Evolutionary conservation across 2,329 filamentous ascomycete genomes (phyloP).

Genomic region (Botryotinia narcissicola): DNA sequence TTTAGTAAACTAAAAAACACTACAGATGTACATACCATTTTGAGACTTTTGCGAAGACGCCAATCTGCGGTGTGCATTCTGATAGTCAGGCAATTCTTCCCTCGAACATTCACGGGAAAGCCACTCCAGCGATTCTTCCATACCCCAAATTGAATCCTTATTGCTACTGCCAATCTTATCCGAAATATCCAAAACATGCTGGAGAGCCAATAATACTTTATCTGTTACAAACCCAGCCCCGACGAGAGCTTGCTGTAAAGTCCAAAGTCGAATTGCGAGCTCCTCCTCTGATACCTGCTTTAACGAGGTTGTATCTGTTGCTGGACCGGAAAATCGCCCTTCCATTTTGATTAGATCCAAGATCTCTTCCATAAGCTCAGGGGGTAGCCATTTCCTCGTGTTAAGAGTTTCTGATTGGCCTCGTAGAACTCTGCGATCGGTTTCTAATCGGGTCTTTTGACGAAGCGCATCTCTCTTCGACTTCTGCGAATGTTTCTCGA

Average conservation of each 20-base stretch:
- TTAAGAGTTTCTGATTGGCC: slow-evolving; percentile 72
- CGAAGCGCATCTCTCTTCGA: slow-evolving; percentile 75
- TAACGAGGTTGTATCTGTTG: slow-evolving; percentile 35
- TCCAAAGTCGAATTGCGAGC: slow-evolving; percentile 78
- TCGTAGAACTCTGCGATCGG: slow-evolving; percentile 78
- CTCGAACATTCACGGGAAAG: slow-evolving; percentile 72
- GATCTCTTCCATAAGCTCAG: slow-evolving; percentile 74
- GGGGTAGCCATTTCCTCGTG: slow-evolving; percentile 74
- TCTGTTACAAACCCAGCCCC: slow-evolving; percentile 65
- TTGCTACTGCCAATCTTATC: slow-evolving; percentile 55
- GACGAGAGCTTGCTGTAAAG: slow-evolving; percentile 69
- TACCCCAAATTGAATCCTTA: slow-evolving; percentile 74
- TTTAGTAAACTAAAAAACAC: not conserved
- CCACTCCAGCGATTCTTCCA: slow-evolving; percentile 88
- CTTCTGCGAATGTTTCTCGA: slow-evolving; percentile 80
- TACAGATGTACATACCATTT: slow-evolving; percentile 31
- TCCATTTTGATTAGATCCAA: slow-evolving; percentile 70
- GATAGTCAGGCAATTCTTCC: slow-evolving; percentile 71
- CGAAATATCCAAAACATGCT: slow-evolving; percentile 65
- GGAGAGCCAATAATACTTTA: slow-evolving; percentile 62
- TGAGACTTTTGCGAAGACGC: slow-evolving; percentile 33
- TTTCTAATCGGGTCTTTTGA: slow-evolving; percentile 75
- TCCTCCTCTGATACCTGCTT: slow-evolving; percentile 73
- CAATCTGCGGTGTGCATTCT: slow-evolving; percentile 44
- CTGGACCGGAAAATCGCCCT: slow-evolving; percentile 49